phyloP scores from a whole-genome alignment of 345 rosid species.

The Eucalyptus regnans region DNA sequence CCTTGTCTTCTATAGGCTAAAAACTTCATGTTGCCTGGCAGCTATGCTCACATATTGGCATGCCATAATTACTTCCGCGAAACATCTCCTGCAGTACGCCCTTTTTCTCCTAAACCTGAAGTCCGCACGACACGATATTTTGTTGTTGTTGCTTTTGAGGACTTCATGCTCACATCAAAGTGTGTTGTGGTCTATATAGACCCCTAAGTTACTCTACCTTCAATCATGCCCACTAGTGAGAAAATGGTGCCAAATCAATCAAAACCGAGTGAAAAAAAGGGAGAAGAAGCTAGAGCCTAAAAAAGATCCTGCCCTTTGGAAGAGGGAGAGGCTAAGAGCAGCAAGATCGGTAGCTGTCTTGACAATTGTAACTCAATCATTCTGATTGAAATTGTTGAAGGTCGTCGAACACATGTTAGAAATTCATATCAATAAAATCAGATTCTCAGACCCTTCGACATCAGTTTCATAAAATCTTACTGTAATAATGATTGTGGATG shows the following conservation, averaged over 20 bases:
- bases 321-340: neutral
- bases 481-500: neutral
- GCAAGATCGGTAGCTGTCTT: neutral
- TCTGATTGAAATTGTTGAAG: neutral
- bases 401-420: neutral
- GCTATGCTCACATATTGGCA: neutral
- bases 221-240: neutral
- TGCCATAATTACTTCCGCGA: neutral
- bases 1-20: neutral
- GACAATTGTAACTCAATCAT: neutral
- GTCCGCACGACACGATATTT: neutral
- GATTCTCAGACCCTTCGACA: rapidly evolving
- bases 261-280: neutral
- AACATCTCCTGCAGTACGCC: neutral
- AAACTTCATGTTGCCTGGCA: neutral
- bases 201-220: neutral
- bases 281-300: neutral
- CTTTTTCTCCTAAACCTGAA: neutral
- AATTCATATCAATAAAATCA: neutral
- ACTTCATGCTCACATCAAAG: neutral
- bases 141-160: neutral
- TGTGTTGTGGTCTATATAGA: neutral
- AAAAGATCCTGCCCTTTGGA: neutral
- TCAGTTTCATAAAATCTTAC: neutral
- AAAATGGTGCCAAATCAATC: neutral